Evolutionary conservation across 2,329 filamentous ascomycete species (phyloP).

Genomic region (Aspergillus uvarum): DNA sequence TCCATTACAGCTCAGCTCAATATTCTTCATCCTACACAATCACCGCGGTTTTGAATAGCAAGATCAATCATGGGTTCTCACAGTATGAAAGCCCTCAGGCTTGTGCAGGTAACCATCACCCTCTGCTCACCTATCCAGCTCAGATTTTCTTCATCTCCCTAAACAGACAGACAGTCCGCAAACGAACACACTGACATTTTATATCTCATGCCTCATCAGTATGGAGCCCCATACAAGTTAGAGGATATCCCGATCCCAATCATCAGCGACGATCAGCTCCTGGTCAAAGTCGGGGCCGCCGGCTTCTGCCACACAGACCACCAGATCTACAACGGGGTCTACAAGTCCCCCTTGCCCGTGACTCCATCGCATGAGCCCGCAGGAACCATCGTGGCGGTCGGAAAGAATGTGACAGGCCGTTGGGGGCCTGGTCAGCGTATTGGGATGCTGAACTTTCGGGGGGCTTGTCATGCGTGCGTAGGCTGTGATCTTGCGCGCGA

Average conservation of each 20-base stretch:
- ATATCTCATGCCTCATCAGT: neutral
- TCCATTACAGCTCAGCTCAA: too few species aligned
- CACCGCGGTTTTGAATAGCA: too few species aligned
- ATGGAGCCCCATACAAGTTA: neutral
- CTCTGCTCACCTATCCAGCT: rapidly evolving
- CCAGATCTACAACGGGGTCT: constrained; percentile 14
- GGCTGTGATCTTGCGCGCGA: constrained; percentile 2
- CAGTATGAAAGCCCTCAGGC: too few species aligned
- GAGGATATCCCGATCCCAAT: neutral
- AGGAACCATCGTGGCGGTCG: constrained; percentile 5
- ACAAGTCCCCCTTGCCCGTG: constrained; percentile 5
- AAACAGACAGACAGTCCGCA: rapidly evolving
- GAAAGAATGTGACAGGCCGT: neutral
- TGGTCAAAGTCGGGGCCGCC: constrained; percentile 12
- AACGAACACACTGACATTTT: too few species aligned
- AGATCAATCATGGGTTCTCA: too few species aligned
- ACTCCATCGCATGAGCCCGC: constrained; percentile 15
- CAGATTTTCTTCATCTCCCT: too few species aligned
- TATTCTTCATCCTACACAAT: too few species aligned
- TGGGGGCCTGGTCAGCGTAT: constrained; percentile 11
- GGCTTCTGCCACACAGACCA: constrained; percentile 17
- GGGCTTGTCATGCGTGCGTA: constrained; percentile 7
- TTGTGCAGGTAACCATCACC: too few species aligned
- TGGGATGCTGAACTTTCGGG: constrained; percentile 15
- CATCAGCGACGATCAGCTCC: constrained; percentile 7